Conservation (phyloP, 1,284 basidiomycete genomes). For the Inonotus obliquus region DNA sequence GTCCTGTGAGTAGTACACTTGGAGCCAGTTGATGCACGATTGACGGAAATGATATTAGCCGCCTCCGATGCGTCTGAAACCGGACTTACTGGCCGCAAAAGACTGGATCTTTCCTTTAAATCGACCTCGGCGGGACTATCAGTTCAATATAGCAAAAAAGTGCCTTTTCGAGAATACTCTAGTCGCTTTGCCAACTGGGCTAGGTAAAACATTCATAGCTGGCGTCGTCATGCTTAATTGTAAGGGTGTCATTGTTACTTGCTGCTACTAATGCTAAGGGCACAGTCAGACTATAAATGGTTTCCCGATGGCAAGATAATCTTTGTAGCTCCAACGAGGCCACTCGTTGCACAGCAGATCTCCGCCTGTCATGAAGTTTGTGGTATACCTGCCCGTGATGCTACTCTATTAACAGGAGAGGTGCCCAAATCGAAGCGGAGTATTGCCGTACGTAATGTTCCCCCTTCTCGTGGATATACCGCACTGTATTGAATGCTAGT, state of each 20-base stretch:
- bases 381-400: conserved; percentile 87
- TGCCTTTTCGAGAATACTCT: conserved; percentile 93
- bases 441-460: conserved; percentile 49
- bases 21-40: not conserved
- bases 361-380: conserved; percentile 91
- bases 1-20: not conserved
- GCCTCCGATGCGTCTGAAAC: conserved; percentile 70
- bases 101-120: conserved; percentile 95
- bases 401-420: conserved; percentile 84
- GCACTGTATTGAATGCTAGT: not conserved
- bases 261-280: not conserved
- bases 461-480: not conserved
- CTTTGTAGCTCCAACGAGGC: conserved; percentile 95
- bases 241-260: conserved; percentile 33
- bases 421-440: conserved; percentile 46
- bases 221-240: conserved; percentile 96
- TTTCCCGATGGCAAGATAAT: conserved; percentile 92
- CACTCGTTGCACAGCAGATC: conserved; percentile 93
- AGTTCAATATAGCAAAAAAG: conserved; percentile 88
- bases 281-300: conserved; percentile 76
- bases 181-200: conserved; percentile 91
- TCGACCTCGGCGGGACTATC: conserved; percentile 86
- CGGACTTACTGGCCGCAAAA: conserved; percentile 74
- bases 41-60: conserved; percentile 37
- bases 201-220: conserved; percentile 98